Percentiles rank a stretch among this genome's conserved stretches.
Conservation (phyloP, 2,329 filamentous ascomycete genomes). For the Hymenoscyphus albidus region DNA sequence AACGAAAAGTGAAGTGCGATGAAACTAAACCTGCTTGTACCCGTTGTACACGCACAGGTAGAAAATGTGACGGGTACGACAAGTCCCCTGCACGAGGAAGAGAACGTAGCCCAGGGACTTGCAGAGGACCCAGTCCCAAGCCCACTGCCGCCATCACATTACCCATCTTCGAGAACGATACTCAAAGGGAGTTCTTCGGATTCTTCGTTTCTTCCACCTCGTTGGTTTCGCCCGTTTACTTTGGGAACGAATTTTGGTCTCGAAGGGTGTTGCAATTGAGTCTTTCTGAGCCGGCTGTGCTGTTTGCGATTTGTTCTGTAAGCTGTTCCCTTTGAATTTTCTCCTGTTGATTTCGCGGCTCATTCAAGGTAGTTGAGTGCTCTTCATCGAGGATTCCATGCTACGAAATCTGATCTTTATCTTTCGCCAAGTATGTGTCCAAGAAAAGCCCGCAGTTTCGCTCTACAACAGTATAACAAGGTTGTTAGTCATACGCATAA, state of each 20-base stretch:
- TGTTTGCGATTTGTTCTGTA: constrained; percentile 20
- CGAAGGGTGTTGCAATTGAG: constrained; percentile 18
- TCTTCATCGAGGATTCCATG: constrained; percentile 14
- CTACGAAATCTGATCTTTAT: background rate
- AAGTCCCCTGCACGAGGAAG: background rate
- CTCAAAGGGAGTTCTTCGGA: constrained; percentile 17
- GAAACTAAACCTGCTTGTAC: constrained; percentile 23
- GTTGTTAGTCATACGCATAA: constrained; percentile 17
- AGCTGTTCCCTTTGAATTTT: background rate
- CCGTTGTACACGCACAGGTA: constrained; percentile 20
- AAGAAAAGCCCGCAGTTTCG: constrained; percentile 1
- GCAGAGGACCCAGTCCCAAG: background rate
- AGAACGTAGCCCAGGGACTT: background rate
- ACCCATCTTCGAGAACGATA: constrained; percentile 14
- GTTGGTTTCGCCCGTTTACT: constrained; percentile 6
- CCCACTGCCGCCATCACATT: background rate
- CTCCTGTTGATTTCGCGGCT: background rate
- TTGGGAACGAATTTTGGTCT: constrained; percentile 22
- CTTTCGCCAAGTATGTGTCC: background rate
- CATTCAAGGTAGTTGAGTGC: constrained; percentile 11
- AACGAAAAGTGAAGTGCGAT: constrained; percentile 27
- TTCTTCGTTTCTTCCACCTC: constrained; percentile 19
- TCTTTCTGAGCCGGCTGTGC: constrained; percentile 18
- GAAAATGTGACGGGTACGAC: constrained; percentile 25
- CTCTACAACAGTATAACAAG: constrained; percentile 17